These are phyloP conservation scores for Bretschneidera sinensis DNA, from an alignment of 345 rosid species.

Conservation along the genomic window DNA sequence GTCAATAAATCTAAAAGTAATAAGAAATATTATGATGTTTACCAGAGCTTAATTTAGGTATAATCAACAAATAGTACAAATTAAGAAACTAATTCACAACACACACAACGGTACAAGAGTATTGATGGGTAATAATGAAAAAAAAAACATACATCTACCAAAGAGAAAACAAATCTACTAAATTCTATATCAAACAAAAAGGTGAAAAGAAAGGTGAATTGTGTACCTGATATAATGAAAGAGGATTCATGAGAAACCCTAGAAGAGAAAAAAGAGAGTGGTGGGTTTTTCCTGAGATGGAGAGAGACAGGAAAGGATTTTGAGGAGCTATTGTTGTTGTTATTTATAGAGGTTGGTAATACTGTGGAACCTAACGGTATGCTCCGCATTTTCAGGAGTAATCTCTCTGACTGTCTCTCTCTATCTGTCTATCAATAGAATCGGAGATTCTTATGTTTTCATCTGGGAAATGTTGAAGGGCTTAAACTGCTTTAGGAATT, in stretches of 20 bases:
- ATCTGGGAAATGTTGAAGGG: too few relatives aligned
- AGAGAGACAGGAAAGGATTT: conserved; percentile 21
- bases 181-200: not conserved
- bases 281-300: conserved; percentile 29
- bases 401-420: conserved; percentile 7
- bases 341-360: conserved; percentile 27
- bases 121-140: not conserved
- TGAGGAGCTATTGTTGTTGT: conserved; percentile 16
- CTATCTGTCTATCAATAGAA: conserved; percentile 2
- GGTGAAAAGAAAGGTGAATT: not conserved
- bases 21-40: too few relatives aligned
- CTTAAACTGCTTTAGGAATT: too few relatives aligned
- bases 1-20: too few relatives aligned
- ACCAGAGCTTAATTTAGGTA: too few relatives aligned
- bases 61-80: not conserved
- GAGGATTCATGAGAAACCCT: conserved; percentile 27
- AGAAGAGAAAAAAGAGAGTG: conserved; percentile 27
- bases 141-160: not conserved
- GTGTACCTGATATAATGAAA: conserved; percentile 39
- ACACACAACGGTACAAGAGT: not conserved
- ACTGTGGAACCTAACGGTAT: conserved; percentile 55
- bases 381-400: conserved; percentile 54
- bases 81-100: not conserved
- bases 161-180: not conserved
- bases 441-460: not conserved